Conservation (phyloP, 495 filamentous ascomycete species). For the Penicillium flavigenum region DNA sequence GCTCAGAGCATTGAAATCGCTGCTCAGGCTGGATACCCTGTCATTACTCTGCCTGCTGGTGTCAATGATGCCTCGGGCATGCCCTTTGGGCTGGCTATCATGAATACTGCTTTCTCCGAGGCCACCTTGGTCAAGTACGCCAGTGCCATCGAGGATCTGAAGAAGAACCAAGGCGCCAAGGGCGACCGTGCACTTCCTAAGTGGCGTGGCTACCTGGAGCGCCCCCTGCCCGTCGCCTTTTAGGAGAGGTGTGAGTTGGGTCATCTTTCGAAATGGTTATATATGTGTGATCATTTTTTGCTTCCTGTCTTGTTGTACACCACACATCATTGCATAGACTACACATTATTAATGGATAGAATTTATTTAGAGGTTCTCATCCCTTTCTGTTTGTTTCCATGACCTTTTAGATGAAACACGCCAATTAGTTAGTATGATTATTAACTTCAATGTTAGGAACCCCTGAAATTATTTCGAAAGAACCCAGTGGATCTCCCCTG, state of each 20-base stretch:
- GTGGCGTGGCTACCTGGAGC: slow-evolving; percentile 53
- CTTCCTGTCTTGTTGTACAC: slow-evolving; percentile 5
- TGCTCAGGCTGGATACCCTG: slow-evolving; percentile 64
- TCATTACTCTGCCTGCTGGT: slow-evolving; percentile 66
- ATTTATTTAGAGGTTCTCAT: background rate
- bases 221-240: slow-evolving; percentile 50
- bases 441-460: background rate
- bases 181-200: slow-evolving; percentile 48
- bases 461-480: background rate
- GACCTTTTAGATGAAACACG: background rate
- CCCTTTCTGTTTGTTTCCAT: too few species aligned
- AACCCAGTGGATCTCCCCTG: background rate
- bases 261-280: background rate
- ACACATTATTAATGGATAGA: slow-evolving; percentile 1
- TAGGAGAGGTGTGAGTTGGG: slow-evolving; percentile 9
- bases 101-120: slow-evolving; percentile 66
- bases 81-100: slow-evolving; percentile 67
- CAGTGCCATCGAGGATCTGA: slow-evolving; percentile 68
- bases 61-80: slow-evolving; percentile 56
- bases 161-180: slow-evolving; percentile 35
- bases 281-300: background rate
- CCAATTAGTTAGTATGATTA: background rate
- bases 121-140: slow-evolving; percentile 59
- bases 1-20: slow-evolving; percentile 59
- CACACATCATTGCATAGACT: slow-evolving; percentile 5